A percentile compares a stretch with the other conserved stretches of the same genome.
Conservation (phyloP, 768 basidiomycete species). For the Tricholoma saponaceum region DNA sequence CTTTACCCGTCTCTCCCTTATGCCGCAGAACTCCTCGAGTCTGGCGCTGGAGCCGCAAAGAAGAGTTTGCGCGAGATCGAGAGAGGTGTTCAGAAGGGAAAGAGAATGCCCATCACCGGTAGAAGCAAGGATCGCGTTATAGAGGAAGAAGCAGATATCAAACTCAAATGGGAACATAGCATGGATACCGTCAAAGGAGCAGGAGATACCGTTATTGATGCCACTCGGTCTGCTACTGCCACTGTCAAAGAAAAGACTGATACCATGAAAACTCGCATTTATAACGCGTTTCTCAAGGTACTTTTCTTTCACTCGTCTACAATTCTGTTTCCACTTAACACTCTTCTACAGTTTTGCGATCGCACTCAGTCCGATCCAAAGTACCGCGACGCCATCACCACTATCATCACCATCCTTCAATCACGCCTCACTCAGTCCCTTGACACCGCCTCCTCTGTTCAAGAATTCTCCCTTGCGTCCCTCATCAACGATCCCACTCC, state of each 20-base stretch:
- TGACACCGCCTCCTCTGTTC: slow-evolving; percentile 38
- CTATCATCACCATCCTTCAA: slow-evolving; percentile 51
- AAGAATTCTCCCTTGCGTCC: slow-evolving; percentile 34
- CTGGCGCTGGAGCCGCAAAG: slow-evolving; percentile 47
- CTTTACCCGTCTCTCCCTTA: slow-evolving; percentile 59
- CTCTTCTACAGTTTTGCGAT: slow-evolving; percentile 48
- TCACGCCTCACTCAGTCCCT: slow-evolving; percentile 57
- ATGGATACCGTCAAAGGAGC: slow-evolving; percentile 62
- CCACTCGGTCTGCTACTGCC: slow-evolving; percentile 37
- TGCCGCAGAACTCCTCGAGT: slow-evolving; percentile 55
- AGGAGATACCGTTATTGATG: slow-evolving; percentile 55
- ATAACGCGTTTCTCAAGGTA: slow-evolving; percentile 53
- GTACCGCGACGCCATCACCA: slow-evolving; percentile 54
- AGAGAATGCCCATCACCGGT: slow-evolving; percentile 50
- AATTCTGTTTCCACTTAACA: not conserved
- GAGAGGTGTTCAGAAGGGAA: slow-evolving; percentile 53
- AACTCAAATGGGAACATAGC: slow-evolving; percentile 57
- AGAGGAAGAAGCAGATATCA: slow-evolving; percentile 42
- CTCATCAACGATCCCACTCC: slow-evolving; percentile 61
- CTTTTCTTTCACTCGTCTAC: not conserved
- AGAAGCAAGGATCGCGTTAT: slow-evolving; percentile 47
- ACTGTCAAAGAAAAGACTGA: slow-evolving; percentile 42
- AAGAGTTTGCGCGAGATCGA: slow-evolving; percentile 52
- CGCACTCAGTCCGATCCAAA: slow-evolving; percentile 58
- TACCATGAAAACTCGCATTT: slow-evolving; percentile 37